These are phyloP conservation scores for Pseudocercospora crystallina DNA, from an alignment of 2,329 filamentous ascomycete genomes.

Conservation along the genomic window DNA sequence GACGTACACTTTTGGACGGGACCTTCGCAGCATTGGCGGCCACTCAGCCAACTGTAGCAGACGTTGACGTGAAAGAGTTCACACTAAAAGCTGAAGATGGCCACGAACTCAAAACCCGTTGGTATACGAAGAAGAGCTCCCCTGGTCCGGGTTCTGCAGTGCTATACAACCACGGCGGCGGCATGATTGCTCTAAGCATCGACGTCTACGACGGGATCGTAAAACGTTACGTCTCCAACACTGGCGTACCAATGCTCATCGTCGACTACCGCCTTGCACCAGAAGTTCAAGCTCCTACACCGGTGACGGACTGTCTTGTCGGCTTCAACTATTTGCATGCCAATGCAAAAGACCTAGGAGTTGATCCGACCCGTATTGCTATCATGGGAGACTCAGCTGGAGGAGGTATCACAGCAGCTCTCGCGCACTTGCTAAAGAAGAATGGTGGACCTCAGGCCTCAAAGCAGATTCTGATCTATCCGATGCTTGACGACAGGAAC, in stretches of 20 bases:
- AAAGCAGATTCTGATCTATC: constrained; percentile 47
- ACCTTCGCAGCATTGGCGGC: too few relatives aligned
- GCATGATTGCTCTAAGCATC: constrained; percentile 38
- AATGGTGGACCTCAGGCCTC: constrained; percentile 31
- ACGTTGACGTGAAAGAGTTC: too few relatives aligned
- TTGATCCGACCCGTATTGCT: constrained; percentile 43
- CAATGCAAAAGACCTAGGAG: constrained; percentile 41
- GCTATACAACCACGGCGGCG: constrained; percentile 45
- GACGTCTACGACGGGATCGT: constrained; percentile 29
- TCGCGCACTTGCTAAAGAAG: constrained; percentile 39
- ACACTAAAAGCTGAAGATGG: constrained; percentile 10
- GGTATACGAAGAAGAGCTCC: constrained; percentile 18
- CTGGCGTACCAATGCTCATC: constrained; percentile 38
- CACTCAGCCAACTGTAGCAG: too few relatives aligned
- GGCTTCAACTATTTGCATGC: constrained; percentile 40
- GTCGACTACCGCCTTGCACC: constrained; percentile 48
- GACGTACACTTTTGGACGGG: too few relatives aligned
- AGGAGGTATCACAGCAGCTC: constrained; percentile 42
- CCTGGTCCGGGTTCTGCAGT: constrained; percentile 27
- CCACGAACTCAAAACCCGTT: constrained; percentile 22
- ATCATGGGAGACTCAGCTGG: constrained; percentile 48
- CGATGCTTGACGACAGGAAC: constrained; percentile 50
- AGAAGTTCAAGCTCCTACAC: constrained; percentile 40
- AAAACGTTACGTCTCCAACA: constrained; percentile 26
- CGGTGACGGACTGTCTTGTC: constrained; percentile 44